Percentiles rank a stretch among this genome's conserved stretches.
phyloP scores from a whole-genome alignment of 2,329 filamentous ascomycete species.

The Coleophoma cylindrospora region DNA sequence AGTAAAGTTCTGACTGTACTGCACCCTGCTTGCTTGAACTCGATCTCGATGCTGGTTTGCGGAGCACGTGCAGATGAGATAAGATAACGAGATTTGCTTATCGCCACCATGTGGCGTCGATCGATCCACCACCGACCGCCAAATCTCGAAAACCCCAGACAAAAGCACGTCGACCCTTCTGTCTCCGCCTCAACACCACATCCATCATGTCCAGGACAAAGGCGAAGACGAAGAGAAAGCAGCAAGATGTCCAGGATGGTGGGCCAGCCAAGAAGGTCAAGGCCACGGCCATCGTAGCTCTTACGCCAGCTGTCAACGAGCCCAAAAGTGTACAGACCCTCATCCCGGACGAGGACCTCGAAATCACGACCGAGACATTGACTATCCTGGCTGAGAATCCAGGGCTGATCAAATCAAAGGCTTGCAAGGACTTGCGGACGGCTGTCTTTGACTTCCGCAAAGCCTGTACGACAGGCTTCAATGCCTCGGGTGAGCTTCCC shows the following conservation, averaged over 20 bases:
- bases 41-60: no score
- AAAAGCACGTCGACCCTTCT: no score
- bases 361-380: constrained; percentile 62
- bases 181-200: neutral
- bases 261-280: constrained; percentile 34
- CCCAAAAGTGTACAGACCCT: constrained; percentile 47
- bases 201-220: constrained; percentile 31
- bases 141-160: no score
- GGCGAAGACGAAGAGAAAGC: constrained; percentile 40
- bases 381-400: constrained; percentile 53
- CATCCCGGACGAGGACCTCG: constrained; percentile 60
- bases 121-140: no score
- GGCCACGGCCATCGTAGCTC: constrained; percentile 25
- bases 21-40: no score
- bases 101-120: no score
- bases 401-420: constrained; percentile 60
- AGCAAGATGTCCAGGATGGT: constrained; percentile 33
- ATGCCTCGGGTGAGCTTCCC: constrained; percentile 40
- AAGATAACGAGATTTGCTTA: no score
- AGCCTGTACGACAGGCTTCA: constrained; percentile 62
- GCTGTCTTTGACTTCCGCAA: constrained; percentile 67
- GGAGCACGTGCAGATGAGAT: no score
- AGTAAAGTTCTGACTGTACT: no score
- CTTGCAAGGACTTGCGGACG: constrained; percentile 59
- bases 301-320: constrained; percentile 33